A percentile compares a stretch with the other conserved stretches of the same genome.
Evolutionary conservation across 2,329 filamentous ascomycete species (phyloP).

Genomic region (Scedosporium dehoogii): DNA sequence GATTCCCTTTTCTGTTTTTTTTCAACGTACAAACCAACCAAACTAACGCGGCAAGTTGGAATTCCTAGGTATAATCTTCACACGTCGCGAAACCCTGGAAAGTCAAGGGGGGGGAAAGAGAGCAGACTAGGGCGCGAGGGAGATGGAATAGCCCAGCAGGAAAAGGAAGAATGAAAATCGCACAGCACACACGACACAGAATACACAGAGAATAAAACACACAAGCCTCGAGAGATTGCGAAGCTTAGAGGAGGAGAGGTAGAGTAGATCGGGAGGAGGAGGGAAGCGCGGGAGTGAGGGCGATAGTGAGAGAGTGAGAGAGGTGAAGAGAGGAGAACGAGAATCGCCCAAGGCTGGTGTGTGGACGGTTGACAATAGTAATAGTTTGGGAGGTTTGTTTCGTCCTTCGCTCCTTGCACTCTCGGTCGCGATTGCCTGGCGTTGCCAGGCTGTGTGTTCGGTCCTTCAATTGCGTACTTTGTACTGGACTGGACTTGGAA

Average conservation of each 20-base stretch:
- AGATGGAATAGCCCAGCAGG: neutral
- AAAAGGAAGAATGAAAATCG: neutral
- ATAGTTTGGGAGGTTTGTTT: neutral
- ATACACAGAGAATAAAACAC: neutral
- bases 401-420: neutral
- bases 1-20: neutral
- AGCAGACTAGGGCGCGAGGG: neutral
- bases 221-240: neutral
- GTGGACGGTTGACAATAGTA: neutral
- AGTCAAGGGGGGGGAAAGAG: slow-evolving; percentile 30
- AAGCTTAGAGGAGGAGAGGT: slow-evolving; percentile 12
- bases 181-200: neutral
- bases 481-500: neutral
- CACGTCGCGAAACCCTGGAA: slow-evolving; percentile 32
- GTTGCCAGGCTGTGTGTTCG: neutral
- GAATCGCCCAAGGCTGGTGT: neutral
- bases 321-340: neutral
- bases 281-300: neutral
- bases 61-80: slow-evolving; percentile 16
- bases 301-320: neutral
- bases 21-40: neutral
- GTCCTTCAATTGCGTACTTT: neutral
- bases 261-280: slow-evolving; percentile 8
- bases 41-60: neutral
- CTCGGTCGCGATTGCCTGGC: neutral